Base-by-base conservation (phyloP, 2,329 filamentous ascomycete genomes). In the Monilinia aucupariae region DNA sequence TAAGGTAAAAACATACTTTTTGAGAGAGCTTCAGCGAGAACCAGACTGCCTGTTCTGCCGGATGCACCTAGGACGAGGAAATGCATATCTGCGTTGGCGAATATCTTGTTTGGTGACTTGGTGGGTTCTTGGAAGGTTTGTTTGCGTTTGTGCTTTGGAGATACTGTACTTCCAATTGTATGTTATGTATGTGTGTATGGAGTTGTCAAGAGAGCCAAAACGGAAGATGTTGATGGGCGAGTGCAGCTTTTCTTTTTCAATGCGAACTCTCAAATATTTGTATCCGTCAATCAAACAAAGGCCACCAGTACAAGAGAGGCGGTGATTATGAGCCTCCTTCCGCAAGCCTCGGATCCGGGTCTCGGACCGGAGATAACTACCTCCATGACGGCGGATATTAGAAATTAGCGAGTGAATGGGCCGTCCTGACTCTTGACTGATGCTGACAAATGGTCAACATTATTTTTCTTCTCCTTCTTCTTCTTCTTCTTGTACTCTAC, bases 21-120 rank as follows among this genome's bases (percentile, higher is more conserved):
- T 30, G 52, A 63, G 10, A 82, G 73, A 34, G 77, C 75, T 52
- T 76, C 73, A 25, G 75, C 61, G 52, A 80, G 71, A 58, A 78
- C 73, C 37, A 80, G 72, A 56, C 74, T 71, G 65, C 80, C 80
- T 56, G 79, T 80, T 62, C 77, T 77, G 49, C 81, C 80, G 47
- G 73, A 78, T 62, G 75, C 80, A 43, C 79, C 80, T 45, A 82
- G 41, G 27, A 68, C 70, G 64, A 82, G 76, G 65, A 82, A 66
- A 52, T 78, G 77, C 76, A 80, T 78, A 32, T 63, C 63, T 48
- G 20, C 32, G 49, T 22, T 22, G 30, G 48, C 27, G 48, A 50
- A 3, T 32, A 32, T 20, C 7, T 32, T 13, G 12, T 47, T 22
- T 56, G 22, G n/a, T 12, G n/a, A 22, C 9, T 22, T 22, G 43